A percentile compares a stretch with the other conserved stretches of the same genome.
Conservation (phyloP, 495 filamentous ascomycete species). For the Sporormia fimetaria region DNA sequence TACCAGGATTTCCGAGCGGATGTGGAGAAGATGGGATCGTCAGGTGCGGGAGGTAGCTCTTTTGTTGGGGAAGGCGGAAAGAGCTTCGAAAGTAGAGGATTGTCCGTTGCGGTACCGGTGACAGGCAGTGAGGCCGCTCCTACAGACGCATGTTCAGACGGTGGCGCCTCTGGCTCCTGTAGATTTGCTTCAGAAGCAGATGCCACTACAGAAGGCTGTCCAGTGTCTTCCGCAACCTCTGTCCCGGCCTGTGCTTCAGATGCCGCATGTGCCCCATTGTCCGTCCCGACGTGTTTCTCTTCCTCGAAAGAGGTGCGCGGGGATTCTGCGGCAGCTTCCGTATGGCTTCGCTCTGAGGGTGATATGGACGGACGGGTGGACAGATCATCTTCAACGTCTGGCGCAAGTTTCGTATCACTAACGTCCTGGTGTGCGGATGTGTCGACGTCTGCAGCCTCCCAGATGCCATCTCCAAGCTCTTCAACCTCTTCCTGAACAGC, state of each 20-base stretch:
- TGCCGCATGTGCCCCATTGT: neutral
- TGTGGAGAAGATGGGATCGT: conserved; percentile 21
- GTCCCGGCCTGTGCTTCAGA: neutral
- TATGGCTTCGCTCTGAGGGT: conserved; percentile 24
- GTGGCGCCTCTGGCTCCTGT: too few relatives aligned
- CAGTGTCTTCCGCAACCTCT: neutral
- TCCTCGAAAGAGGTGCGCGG: conserved; percentile 25
- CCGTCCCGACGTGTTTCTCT: conserved; percentile 5
- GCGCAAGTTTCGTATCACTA: neutral
- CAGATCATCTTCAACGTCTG: conserved; percentile 16
- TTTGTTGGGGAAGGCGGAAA: conserved; percentile 7
- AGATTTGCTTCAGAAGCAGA: too few relatives aligned
- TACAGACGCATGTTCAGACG: too few relatives aligned
- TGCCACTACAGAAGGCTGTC: too few relatives aligned
- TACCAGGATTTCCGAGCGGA: conserved; percentile 26
- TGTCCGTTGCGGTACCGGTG: conserved; percentile 1
- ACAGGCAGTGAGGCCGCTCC: neutral
- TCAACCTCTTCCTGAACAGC: neutral
- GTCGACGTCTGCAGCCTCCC: conserved; percentile 18
- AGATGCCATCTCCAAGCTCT: conserved; percentile 4
- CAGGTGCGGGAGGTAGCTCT: conserved; percentile 3
- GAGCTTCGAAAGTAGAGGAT: conserved; percentile 8
- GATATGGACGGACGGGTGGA: conserved; percentile 25
- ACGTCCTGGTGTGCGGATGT: conserved; percentile 20
- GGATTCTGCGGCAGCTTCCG: conserved; percentile 14